Conservation (phyloP, 164 flowering plant genomes). For the Piper betle region DNA sequence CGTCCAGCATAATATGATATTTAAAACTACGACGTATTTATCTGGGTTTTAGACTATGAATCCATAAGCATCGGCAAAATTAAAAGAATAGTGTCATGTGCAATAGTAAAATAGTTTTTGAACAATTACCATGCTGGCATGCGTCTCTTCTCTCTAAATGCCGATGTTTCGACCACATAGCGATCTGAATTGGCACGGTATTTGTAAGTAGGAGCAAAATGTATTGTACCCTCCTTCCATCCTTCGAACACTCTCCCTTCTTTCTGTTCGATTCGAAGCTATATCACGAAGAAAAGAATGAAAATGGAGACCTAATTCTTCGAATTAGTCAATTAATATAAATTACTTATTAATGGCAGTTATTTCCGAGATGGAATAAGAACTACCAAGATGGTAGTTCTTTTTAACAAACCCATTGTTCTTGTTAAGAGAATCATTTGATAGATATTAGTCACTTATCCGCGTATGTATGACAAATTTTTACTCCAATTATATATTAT, state of each 20-base stretch:
- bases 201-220: slow-evolving; percentile 85
- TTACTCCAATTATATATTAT: no score
- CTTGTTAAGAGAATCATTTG: no score
- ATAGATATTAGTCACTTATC: no score
- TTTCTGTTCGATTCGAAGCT: slow-evolving; percentile 61
- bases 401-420: no score
- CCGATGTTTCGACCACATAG: slow-evolving; percentile 38
- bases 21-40: no score
- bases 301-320: background rate
- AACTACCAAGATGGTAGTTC: no score
- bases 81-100: no score
- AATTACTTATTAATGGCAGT: background rate
- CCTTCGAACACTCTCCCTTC: slow-evolving; percentile 72
- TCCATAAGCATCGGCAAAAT: no score
- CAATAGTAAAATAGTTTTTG: no score
- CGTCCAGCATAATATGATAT: no score
- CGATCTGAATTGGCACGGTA: slow-evolving; percentile 54
- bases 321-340: background rate
- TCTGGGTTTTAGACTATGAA: no score
- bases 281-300: slow-evolving; percentile 7
- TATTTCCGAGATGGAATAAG: background rate
- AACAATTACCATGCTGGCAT: slow-evolving; percentile 83
- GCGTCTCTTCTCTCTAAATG: slow-evolving; percentile 46
- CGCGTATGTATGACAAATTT: no score
- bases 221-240: slow-evolving; percentile 82